Evolutionary conservation across 345 rosid species (phyloP).

Genomic region (Triadica sebifera): DNA sequence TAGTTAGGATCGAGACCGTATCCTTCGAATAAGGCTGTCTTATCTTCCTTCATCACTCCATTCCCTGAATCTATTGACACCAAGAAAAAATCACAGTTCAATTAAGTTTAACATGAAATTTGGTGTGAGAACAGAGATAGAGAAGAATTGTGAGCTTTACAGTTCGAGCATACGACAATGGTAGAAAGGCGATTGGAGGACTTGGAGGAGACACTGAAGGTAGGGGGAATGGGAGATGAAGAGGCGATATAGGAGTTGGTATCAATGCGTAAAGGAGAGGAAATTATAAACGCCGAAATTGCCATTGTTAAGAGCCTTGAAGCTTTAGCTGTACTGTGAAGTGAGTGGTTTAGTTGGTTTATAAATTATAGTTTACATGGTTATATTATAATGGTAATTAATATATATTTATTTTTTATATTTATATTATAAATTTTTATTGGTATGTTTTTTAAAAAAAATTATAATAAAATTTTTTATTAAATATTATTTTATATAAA

Average conservation of each 20-base stretch:
- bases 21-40: conserved; percentile 51
- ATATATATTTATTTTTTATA: no score
- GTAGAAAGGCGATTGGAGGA: conserved; percentile 19
- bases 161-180: conserved; percentile 39
- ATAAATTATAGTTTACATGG: no score
- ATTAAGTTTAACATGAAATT: neutral
- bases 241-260: conserved; percentile 14
- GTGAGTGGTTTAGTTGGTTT: no score
- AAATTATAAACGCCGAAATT: conserved; percentile 39
- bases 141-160: conserved; percentile 31
- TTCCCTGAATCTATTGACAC: conserved; percentile 38
- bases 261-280: conserved; percentile 40
- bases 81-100: neutral
- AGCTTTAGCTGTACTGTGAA: no score
- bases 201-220: conserved; percentile 26
- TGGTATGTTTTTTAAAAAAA: no score
- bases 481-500: no score
- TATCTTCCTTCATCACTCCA: conserved; percentile 53
- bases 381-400: no score
- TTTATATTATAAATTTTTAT: no score
- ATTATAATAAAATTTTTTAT: no score
- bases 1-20: conserved; percentile 69
- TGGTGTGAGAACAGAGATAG: neutral
- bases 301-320: conserved; percentile 41
- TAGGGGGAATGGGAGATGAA: conserved; percentile 22